Percentiles rank a stretch among this genome's conserved stretches.
Conservation (phyloP, 192 early-diverging fungal genomes). For the Coemansia brasiliensis region DNA sequence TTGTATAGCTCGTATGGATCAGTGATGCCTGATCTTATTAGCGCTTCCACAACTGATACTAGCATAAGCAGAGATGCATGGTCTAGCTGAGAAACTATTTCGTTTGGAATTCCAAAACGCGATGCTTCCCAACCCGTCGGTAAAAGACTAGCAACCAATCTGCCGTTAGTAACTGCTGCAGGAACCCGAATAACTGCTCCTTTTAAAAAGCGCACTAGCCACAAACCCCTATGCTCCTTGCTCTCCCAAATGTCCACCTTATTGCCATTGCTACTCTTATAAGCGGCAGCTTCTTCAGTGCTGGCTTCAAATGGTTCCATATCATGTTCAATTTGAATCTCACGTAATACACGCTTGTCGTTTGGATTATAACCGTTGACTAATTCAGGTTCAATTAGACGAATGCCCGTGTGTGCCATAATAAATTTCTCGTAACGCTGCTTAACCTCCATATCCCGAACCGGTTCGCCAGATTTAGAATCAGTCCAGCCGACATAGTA, state of each 20-base stretch:
- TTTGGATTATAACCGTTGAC: slow-evolving; percentile 85
- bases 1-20: slow-evolving; percentile 97
- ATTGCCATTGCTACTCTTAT: slow-evolving; percentile 79
- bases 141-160: slow-evolving; percentile 81
- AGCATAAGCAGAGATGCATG: slow-evolving; percentile 80
- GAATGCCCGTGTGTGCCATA: slow-evolving; percentile 66
- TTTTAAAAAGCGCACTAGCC: slow-evolving; percentile 80
- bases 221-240: slow-evolving; percentile 55
- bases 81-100: slow-evolving; percentile 87
- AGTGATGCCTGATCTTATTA: slow-evolving; percentile 86
- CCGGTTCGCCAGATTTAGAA: slow-evolving; percentile 78
- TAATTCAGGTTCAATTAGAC: slow-evolving; percentile 80
- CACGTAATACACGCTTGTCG: slow-evolving; percentile 82
- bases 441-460: slow-evolving; percentile 85
- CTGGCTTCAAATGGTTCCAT: slow-evolving; percentile 84
- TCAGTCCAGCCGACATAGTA: slow-evolving; percentile 82
- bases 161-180: slow-evolving; percentile 81
- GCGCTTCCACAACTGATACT: slow-evolving; percentile 88
- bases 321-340: slow-evolving; percentile 85
- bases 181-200: slow-evolving; percentile 84
- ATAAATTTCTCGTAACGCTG: slow-evolving; percentile 87
- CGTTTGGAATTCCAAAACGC: slow-evolving; percentile 89
- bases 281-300: slow-evolving; percentile 82
- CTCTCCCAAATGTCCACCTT: slow-evolving; percentile 63
- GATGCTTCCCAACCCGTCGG: slow-evolving; percentile 91